Percentiles rank a stretch among this genome's conserved stretches.
Evolutionary conservation across 129 eudicot genomes (phyloP).

Genomic region (Cynara cardunculus): DNA sequence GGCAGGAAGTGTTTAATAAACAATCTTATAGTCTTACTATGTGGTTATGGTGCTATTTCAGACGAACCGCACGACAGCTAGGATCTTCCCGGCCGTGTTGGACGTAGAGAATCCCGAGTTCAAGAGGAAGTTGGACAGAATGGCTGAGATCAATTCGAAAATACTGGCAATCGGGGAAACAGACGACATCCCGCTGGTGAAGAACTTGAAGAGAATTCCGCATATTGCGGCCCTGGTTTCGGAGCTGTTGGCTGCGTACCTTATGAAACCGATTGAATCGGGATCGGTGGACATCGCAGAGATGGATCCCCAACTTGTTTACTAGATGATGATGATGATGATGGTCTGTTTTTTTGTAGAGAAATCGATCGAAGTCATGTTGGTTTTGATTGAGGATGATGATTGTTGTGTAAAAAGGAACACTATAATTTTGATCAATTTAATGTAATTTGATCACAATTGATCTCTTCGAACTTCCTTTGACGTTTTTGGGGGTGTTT

Average conservation of each 20-base stretch:
- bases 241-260: slow-evolving; percentile 85
- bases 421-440: slow-evolving; percentile 21
- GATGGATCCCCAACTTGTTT: slow-evolving; percentile 84
- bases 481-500: too few species aligned
- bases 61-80: slow-evolving; percentile 98
- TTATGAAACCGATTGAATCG: slow-evolving; percentile 94
- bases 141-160: slow-evolving; percentile 79
- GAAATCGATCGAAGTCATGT: slow-evolving; percentile 3
- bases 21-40: not conserved
- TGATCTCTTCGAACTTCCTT: not conserved
- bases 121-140: slow-evolving; percentile 86
- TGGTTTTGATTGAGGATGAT: slow-evolving; percentile 6
- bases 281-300: slow-evolving; percentile 92
- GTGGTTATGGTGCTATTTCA: slow-evolving; percentile 31
- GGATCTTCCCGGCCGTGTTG: slow-evolving; percentile 94
- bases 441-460: slow-evolving; percentile 11
- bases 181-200: slow-evolving; percentile 67
- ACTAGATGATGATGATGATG: slow-evolving; percentile 27
- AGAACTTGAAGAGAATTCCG: slow-evolving; percentile 91
- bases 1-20: too few species aligned
- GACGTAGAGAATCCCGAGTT: slow-evolving; percentile 98
- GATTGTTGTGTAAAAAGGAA: slow-evolving; percentile 26
- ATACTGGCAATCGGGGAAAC: slow-evolving; percentile 63
- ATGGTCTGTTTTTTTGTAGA: slow-evolving; percentile 1
- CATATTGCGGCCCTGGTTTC: slow-evolving; percentile 82